These are phyloP conservation scores for Penicilliopsis zonata DNA, from an alignment of 495 filamentous ascomycete species.

Conservation along the genomic window DNA sequence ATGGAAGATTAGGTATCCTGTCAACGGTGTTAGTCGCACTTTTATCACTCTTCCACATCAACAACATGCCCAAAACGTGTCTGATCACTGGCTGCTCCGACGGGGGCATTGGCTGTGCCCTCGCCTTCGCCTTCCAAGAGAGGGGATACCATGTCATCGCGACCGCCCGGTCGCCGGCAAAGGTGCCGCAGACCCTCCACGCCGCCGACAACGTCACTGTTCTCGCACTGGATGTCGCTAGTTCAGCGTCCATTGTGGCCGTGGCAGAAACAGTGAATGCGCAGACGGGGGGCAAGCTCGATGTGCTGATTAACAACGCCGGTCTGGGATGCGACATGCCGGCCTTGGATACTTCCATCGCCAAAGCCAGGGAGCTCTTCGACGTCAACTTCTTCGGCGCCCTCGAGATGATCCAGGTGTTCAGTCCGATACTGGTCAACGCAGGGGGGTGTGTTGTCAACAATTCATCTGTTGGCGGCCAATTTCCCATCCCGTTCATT, in stretches of 20 bases:
- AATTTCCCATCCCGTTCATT: conserved; percentile 33
- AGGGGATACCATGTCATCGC: conserved; percentile 28
- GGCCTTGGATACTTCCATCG: conserved; percentile 14
- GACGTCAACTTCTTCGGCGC: conserved; percentile 18
- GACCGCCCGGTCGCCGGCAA: conserved; percentile 21
- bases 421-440: conserved; percentile 3
- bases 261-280: conserved; percentile 5
- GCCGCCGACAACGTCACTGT: conserved; percentile 12
- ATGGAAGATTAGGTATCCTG: no score
- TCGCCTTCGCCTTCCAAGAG: conserved; percentile 20
- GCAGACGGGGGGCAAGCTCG: conserved; percentile 7
- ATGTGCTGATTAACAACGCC: conserved; percentile 22
- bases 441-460: conserved; percentile 7
- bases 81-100: conserved; percentile 33
- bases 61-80: conserved; percentile 10
- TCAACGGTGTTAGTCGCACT: no score
- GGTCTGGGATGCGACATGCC: conserved; percentile 14
- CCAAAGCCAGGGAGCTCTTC: conserved; percentile 12
- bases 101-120: conserved; percentile 25
- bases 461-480: conserved; percentile 34
- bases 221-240: conserved; percentile 18
- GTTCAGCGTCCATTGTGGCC: conserved; percentile 14
- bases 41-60: no score
- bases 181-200: conserved; percentile 13
- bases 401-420: conserved; percentile 8